Base-by-base conservation (phyloP, 1,139 yeast species). In the Candida tetrigidarum region DNA sequence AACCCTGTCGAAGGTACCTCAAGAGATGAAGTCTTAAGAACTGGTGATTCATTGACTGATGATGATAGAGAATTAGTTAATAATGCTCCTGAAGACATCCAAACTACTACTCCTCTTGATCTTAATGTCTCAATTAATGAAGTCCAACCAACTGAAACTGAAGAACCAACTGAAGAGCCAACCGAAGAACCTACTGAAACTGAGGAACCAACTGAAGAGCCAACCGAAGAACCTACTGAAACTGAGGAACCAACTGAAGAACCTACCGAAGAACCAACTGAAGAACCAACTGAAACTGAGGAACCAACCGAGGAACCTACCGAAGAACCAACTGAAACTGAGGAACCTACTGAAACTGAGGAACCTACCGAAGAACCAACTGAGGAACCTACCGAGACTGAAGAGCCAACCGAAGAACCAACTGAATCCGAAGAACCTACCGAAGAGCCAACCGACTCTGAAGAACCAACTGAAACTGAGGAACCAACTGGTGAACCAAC, bases 1-100 rank as follows among this genome's bases (percentile, higher is more conserved):
- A 47, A 57, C 45, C 39, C 57, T 29, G 69, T 74, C 15, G 25
- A 19, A 10, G 36, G 14, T 4, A 32, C 36, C 3, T 14, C 18
- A 12, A 19, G 25, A 5, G 19, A 25, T 19, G 16, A 11, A 11
- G 22, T 25, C 3, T 32, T 32, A 32, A 32, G 36, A 32, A 32
- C 26, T 19, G 36, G 36, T n/a, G 8, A 7, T 32, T n/a, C 3
- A 7, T 32, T 32, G 23, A 32, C 36, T 19, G 36, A 10, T 19
- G 36, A 7, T 19, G 36, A 32, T 10, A 10, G 6, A 22, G 18
- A 34, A 14, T 22, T 23, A 5, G 28, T 10, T 9, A 12, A 14
- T 6, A n/a, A 23, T 11, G 26, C 23, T 12, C 7, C 11, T 22
- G 20, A 5, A 3, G 28, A 22, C 14, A 28, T 22, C 10, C 28